Base-by-base conservation (phyloP, 2,329 filamentous ascomycete species). In the Ceratocystiopsis sp. region DNA sequence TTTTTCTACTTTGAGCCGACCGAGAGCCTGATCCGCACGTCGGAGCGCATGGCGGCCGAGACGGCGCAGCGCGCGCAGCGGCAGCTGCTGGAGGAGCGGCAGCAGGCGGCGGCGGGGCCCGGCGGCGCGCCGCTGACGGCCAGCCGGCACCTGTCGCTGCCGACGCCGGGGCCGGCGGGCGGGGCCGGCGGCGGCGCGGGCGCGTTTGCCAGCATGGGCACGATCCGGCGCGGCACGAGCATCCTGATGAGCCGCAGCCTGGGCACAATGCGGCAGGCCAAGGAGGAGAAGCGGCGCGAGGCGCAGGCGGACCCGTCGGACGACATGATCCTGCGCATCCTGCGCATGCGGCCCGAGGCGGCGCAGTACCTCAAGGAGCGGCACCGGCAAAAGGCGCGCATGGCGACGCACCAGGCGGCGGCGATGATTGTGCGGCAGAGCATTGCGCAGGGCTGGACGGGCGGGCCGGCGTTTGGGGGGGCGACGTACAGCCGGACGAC, bases 1-100 rank as follows among this genome's bases (percentile, higher is more conserved):
- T 98, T 96, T 70, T 98, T 96, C 69, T 98, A 98, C 66, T 93
- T 91, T 56, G 87, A 96, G 55, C 74, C 81, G 32, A 93, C 86
- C 1, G 84, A 93, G 48, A 87, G 83, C 53, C 72, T 98, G 13
- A 85, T 96, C 53, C 81, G 89, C 41, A 93, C 85, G n/a, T 94
- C 85, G 3, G 91, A 98, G 61, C 76, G 84, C 44, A 98, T 98
- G 83, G 89, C 87, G 4, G 80, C 84, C 2, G 85, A 86, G 36
- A 93, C 82, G 4, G 80, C 81, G 11, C 75, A 84, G 47, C 75
- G 80, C 29, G 69, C 72, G 15, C 81, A 93, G 55, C 73, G 81
- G 52, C 79, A 87, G 54, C 70, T 72, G 21, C 62, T 68, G 45
- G 43, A 42, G 16, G 81, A 91, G 54, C 73, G 80, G 52, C 79